Base-by-base conservation (phyloP, 1,139 yeast species). In the Protomyces lactucae-debilis region DNA sequence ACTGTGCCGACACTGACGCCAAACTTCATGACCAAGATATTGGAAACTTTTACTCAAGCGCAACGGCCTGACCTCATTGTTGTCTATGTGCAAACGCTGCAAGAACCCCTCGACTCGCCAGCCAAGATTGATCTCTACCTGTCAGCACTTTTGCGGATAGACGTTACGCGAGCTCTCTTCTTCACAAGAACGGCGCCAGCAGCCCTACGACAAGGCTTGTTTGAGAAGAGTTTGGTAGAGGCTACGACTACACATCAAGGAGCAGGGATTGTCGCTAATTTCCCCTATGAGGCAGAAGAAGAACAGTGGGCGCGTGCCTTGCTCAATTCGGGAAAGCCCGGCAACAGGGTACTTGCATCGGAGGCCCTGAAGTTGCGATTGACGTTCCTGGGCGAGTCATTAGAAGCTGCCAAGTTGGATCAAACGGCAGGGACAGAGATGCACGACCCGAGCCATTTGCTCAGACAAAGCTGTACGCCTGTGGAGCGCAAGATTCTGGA, bases 331-430 rank as follows among this genome's bases (percentile, higher is more conserved):
- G 25, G 28, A 14, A 18, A 16, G 25, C 16, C 10, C 16, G 48
- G 48, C 3, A 21, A 18, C 12, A 43, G 39, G 14, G 57, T 52
- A 16, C 40, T 43, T 16, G 63, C 57, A 3, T 12, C 45, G 18
- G 63, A 59, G 35, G 63, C 63, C 23, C 57, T 59, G n/a, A 35
- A 40, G 40, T 4, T 59, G 56, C 45, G 63, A n/a, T 35, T 59
- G 45, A 52, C 57, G 48, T 39, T 59, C 51, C 14, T 43, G 36
- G 63, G 63, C 28, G 54, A 59, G 37, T 28, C 43, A 14, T 21
- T 35, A 3, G 53, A 45, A n/a, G 63, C 52, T n/a, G 36, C 54
- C 43, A 40, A 52, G 23, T n/a, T 59, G 48, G 43, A 51, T 1
- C 43, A 59, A 21, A 57, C 37, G 25, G 14, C 16, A 14, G 43